Base-by-base conservation (phyloP, 2,329 filamentous ascomycete species). In the Aspergillus arachidicola region DNA sequence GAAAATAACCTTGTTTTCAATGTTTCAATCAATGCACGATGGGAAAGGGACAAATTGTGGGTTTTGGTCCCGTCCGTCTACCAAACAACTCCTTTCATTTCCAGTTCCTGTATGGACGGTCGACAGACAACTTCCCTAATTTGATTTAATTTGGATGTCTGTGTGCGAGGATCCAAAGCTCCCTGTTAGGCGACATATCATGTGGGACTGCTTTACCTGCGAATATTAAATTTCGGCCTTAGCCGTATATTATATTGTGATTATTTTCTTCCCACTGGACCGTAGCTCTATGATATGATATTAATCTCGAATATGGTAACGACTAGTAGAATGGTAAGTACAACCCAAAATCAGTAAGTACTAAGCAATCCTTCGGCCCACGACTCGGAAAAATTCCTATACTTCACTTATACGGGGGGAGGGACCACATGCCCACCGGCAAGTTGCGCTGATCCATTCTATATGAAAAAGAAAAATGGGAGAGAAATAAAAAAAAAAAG, bases 1-100 rank as follows among this genome's bases (percentile, higher is more conserved):
- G 64, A 57, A 59, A 60, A 64, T 68, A 69, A 69, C 67, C 64
- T 69, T 69, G 63, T 65, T 64, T 55, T 38, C 51, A 55, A 55
- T 55, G 32, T 55, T 55, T 55, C 32, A 55, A 55, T 58, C 56
- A 48, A 46, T 48, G 56, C 41, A 58, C 45, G 56, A 58, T 46
- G 26, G 56, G 32, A 55, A 38, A 55, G 34, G 32, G 32, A 55
- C 32, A 38, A 55, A 55, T 55, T 55, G 51, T 55, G 51, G 51
- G 51, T 38, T 55, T 55, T 55, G 51, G 51, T 38, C 51, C 51
- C 32, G 51, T 41, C 32, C n/a, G n/a, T 26, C 21, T 16, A 51
- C 48, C 48, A 51, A 57, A 30, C 53, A 57, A 30, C 46, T 63
- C 65, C 59, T 60, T 57, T 48, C 53, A 59, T 64, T 61, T 62